Conservation (phyloP, 2,329 filamentous ascomycete species). For the Xylaria sp. region DNA sequence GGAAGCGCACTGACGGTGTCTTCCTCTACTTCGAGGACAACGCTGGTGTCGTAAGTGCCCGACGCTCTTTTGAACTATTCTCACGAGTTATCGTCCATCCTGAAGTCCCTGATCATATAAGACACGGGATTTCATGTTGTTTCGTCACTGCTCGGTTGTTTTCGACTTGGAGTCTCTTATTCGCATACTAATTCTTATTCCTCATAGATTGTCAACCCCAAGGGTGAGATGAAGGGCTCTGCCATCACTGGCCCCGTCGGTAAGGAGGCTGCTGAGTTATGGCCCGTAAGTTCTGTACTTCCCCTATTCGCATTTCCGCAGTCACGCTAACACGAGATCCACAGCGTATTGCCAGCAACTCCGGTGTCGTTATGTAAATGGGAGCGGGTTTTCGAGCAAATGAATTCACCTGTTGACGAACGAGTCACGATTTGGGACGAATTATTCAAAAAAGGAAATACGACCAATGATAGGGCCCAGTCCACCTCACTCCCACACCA, state of each 20-base stretch:
- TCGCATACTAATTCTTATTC: slow-evolving; percentile 33
- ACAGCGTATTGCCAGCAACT: slow-evolving; percentile 99
- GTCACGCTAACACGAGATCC: slow-evolving; percentile 25
- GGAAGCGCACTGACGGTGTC: slow-evolving; percentile 96
- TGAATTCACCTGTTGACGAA: slow-evolving; percentile 26
- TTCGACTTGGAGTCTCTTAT: slow-evolving; percentile 47
- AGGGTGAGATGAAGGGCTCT: slow-evolving; percentile 99
- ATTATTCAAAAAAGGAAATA: background rate
- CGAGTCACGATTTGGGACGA: slow-evolving; percentile 29
- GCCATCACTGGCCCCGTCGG: slow-evolving; percentile 98
- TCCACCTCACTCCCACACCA: slow-evolving; percentile 21
- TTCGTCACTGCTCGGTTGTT: slow-evolving; percentile 54
- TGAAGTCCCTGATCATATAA: slow-evolving; percentile 72
- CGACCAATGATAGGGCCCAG: too few relatives aligned
- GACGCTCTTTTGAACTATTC: slow-evolving; percentile 97
- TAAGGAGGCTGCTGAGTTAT: slow-evolving; percentile 99
- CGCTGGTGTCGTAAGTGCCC: slow-evolving; percentile 95
- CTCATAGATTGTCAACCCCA: slow-evolving; percentile 93
- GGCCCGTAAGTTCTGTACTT: slow-evolving; percentile 67
- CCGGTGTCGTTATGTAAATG: slow-evolving; percentile 98
- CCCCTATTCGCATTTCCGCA: background rate
- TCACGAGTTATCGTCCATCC: slow-evolving; percentile 99
- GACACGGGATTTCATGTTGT: background rate
- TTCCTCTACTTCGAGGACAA: slow-evolving; percentile 99
- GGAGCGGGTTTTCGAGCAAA: slow-evolving; percentile 26